Evolutionary conservation across 768 basidiomycete species (phyloP).

Genomic region (Mycena vulgaris): DNA sequence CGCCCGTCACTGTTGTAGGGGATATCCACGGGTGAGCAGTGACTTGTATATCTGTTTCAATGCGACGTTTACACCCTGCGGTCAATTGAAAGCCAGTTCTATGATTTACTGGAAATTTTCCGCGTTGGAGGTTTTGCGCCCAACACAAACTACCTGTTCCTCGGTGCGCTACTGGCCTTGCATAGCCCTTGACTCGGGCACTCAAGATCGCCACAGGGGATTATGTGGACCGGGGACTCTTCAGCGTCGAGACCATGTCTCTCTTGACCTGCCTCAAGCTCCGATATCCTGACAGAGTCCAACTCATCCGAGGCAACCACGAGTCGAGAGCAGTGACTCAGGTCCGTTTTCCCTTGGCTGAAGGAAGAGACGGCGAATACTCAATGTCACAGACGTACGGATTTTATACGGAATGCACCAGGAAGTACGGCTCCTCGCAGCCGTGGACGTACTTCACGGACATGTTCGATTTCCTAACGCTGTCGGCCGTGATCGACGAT

Average conservation of each 20-base stretch:
- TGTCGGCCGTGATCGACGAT: constrained; percentile 98
- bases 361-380: constrained; percentile 90
- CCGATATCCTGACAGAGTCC: constrained; percentile 95
- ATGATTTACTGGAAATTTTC: constrained; percentile 99
- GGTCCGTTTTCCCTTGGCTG: constrained; percentile 56
- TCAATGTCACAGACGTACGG: constrained; percentile 98
- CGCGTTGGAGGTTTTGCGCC: constrained; percentile 98
- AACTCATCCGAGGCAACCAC: constrained; percentile 97
- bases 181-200: not conserved
- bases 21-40: constrained; percentile 94
- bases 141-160: constrained; percentile 97
- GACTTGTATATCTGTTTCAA: constrained; percentile 49
- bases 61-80: constrained; percentile 47
- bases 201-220: constrained; percentile 68
- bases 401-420: constrained; percentile 95
- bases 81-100: constrained; percentile 86
- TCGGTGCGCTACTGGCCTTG: constrained; percentile 80
- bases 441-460: constrained; percentile 99
- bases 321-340: constrained; percentile 99
- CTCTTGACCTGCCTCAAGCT: constrained; percentile 97
- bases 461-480: constrained; percentile 99
- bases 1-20: constrained; percentile 99
- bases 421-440: constrained; percentile 95
- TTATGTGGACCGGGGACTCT: constrained; percentile 97
- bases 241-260: constrained; percentile 99